Conservation (phyloP, 2,329 filamentous ascomycete species). For the Microcera coccophila region DNA sequence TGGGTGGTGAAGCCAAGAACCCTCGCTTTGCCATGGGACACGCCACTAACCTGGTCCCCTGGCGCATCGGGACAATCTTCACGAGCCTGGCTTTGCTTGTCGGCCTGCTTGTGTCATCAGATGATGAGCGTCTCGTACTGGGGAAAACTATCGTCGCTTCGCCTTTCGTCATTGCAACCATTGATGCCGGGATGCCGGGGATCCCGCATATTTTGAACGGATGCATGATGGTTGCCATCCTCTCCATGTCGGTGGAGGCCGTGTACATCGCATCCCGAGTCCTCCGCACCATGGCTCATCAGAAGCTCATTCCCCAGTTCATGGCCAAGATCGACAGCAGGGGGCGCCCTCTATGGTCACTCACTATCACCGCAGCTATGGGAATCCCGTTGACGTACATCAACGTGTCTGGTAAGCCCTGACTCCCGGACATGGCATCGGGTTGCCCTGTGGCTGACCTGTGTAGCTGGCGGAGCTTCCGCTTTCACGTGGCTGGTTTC, state of each 20-base stretch:
- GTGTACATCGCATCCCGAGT: neutral
- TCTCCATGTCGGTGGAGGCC: slow-evolving; percentile 4
- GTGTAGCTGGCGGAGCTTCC: too few species aligned
- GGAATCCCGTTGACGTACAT: neutral
- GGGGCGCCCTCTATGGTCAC: neutral
- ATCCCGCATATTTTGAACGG: neutral
- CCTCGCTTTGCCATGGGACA: slow-evolving; percentile 17
- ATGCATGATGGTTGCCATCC: neutral
- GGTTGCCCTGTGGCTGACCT: neutral
- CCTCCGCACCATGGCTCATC: neutral
- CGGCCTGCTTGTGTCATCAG: neutral
- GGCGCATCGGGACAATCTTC: slow-evolving; percentile 18
- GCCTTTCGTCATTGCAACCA: neutral
- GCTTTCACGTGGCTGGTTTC: slow-evolving; percentile 17
- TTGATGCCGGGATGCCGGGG: neutral
- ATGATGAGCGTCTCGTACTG: neutral
- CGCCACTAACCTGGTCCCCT: slow-evolving; percentile 18
- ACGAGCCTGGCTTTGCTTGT: slow-evolving; percentile 17
- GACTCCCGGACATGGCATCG: neutral
- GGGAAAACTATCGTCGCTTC: neutral
- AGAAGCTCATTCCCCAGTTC: neutral
- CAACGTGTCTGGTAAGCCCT: slow-evolving; percentile 2
- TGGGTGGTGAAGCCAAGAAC: slow-evolving; percentile 18
- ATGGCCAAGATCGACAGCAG: neutral
- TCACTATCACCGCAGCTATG: neutral